Conservation (phyloP, 139 green algal genomes). For the Zygnema cylindricum region DNA sequence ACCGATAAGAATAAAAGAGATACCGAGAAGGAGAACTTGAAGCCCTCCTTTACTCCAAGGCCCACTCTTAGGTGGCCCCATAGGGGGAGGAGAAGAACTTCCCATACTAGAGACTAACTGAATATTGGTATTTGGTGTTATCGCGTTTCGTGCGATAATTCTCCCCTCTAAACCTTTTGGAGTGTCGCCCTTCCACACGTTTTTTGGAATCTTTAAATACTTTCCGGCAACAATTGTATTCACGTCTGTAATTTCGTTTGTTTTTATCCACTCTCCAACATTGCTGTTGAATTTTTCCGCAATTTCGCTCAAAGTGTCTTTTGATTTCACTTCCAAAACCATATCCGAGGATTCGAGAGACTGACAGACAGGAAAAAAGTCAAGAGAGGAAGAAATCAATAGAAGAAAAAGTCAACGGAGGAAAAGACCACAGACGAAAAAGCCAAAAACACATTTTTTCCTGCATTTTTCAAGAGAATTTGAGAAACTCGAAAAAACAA, state of each 20-base stretch:
- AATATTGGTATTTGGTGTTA: not conserved
- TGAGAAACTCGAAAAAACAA: too few relatives aligned
- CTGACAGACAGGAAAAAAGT: not conserved
- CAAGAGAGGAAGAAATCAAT: too few relatives aligned
- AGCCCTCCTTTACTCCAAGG: not conserved
- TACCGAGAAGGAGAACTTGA: not conserved
- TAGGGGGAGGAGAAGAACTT: not conserved
- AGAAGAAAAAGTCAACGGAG: too few relatives aligned
- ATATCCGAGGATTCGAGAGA: not conserved
- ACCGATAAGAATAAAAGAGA: not conserved
- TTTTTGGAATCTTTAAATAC: not conserved
- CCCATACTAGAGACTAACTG: not conserved
- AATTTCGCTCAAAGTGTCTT: not conserved
- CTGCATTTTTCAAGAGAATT: too few relatives aligned
- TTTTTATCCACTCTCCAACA: not conserved
- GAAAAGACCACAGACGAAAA: too few relatives aligned
- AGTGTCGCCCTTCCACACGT: not conserved
- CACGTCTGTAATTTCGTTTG: not conserved
- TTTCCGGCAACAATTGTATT: not conserved
- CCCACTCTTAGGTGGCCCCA: not conserved
- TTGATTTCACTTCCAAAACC: not conserved
- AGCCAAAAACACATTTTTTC: too few relatives aligned
- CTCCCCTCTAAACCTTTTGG: not conserved
- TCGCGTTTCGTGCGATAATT: not conserved
- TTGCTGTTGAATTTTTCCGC: not conserved